Conservation (phyloP, 2,329 filamentous ascomycete genomes). For the Colletotrichum somersetense region DNA sequence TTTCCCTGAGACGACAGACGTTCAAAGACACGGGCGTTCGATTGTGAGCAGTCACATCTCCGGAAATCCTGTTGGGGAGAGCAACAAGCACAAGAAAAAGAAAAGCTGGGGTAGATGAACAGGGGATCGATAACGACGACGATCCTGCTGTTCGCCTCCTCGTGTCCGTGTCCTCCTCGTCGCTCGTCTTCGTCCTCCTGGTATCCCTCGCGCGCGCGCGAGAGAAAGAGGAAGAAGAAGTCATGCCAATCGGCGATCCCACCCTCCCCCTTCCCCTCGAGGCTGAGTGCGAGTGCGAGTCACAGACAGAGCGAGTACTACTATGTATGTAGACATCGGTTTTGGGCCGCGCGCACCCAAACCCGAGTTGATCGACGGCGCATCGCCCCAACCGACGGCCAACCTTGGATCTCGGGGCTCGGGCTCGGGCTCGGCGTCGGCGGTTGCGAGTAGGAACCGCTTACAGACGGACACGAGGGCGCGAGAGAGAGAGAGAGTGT, state of each 20-base stretch:
- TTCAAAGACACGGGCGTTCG: slow-evolving; percentile 10
- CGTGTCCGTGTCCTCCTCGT: not conserved
- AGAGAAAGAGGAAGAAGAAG: not conserved
- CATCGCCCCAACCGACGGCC: slow-evolving; percentile 19
- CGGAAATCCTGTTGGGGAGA: slow-evolving; percentile 3
- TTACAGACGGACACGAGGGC: not conserved
- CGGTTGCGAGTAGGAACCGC: not conserved
- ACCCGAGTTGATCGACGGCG: slow-evolving; percentile 30
- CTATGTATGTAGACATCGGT: not conserved
- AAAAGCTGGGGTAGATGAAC: slow-evolving; percentile 23
- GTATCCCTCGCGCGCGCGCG: no score
- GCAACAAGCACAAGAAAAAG: not conserved
- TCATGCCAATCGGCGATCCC: not conserved
- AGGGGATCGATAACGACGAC: not conserved
- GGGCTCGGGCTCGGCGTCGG: not conserved
- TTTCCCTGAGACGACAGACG: slow-evolving; percentile 29
- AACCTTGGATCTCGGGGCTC: slow-evolving; percentile 4
- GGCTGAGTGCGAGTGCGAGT: slow-evolving; percentile 1
- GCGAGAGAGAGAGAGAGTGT: not conserved
- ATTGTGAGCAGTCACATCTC: slow-evolving; percentile 41
- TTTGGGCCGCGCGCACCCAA: not conserved
- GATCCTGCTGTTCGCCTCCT: not conserved
- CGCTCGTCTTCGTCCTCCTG: no score
- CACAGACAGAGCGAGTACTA: not conserved
- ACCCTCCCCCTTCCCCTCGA: not conserved